Base-by-base conservation (phyloP, 139 green algal species). In the Parachlorella kessleri region DNA sequence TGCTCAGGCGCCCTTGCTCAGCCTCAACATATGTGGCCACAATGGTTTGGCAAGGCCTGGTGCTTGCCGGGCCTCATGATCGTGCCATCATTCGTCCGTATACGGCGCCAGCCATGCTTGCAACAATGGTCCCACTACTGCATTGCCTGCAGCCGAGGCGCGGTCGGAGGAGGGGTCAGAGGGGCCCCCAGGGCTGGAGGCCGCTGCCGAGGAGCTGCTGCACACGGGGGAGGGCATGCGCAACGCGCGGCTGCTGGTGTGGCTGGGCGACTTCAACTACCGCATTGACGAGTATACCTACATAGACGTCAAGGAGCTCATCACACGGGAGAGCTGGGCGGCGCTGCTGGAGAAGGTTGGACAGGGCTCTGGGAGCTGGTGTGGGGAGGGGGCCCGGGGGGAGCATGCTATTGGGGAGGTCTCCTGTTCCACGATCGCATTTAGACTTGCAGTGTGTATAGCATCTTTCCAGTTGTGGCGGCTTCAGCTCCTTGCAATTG, bases 241-340 rank as follows among this genome's bases (percentile, higher is more conserved):
- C 1, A 77, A 89, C 38, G 84, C 87, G 2, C 90, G 94, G n/a
- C 28, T 89, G 70, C 68, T 98, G 59, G 69, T 98, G 18, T 98
- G 95, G 95, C 73, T 90, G 68, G 95, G 95, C 8, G 95, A 98
- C 84, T 96, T 98, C 84, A 98, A 98, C 85, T 98, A 98, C 82
- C 84, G 93, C 4, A 84, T 96, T 7, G 85, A 92, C 59, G 87
- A 92, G 42, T 33, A 81, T 3, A 38, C 70, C 21, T 90, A 92
- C 70, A 83, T 91, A 18, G 77, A 87, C 4, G 90, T 86, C 21
- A 54, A 79, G 36, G 70, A 76, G 21, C 18, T n/a, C 2, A 55
- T 84, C 4, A 65, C 68, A 48, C 28, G 73, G 4, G 71, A 79
- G 55, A 41, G 87, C 37, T 59, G 81, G 41, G 70, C 26, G 8